phyloP scores from a whole-genome alignment of 345 rosid genomes.

The Clausena lansium region DNA sequence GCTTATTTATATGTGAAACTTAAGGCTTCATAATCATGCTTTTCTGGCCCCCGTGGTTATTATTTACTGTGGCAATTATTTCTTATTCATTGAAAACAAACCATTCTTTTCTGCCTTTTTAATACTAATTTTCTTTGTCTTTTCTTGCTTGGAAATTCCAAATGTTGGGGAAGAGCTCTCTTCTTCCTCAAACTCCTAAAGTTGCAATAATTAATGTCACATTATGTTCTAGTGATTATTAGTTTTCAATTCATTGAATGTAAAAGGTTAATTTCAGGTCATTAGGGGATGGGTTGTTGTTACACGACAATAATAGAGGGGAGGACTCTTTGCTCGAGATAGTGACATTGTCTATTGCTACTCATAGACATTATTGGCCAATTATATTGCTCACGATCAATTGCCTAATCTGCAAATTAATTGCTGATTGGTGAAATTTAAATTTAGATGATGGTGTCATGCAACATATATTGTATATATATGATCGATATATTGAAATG shows the following conservation, averaged over 20 bases:
- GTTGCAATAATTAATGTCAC: neutral
- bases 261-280: constrained; percentile 8
- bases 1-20: constrained; percentile 5
- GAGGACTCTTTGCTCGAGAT: constrained; percentile 39
- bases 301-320: constrained; percentile 5
- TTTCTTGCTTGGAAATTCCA: constrained; percentile 43
- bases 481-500: neutral
- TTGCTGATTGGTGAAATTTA: neutral
- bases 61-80: constrained; percentile 29
- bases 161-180: constrained; percentile 32
- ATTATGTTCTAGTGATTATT: neutral
- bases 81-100: neutral
- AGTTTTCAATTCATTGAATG: neutral
- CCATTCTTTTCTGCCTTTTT: neutral
- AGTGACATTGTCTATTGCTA: neutral
- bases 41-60: constrained; percentile 31
- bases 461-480: neutral
- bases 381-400: neutral
- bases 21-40: constrained; percentile 26
- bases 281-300: constrained; percentile 4
- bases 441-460: neutral
- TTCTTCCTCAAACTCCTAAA: constrained; percentile 8
- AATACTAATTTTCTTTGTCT: constrained; percentile 17
- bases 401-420: neutral
- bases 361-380: neutral